Evolutionary conservation across 345 rosid genomes (phyloP).

Genomic region (Citrus cavaleriei): DNA sequence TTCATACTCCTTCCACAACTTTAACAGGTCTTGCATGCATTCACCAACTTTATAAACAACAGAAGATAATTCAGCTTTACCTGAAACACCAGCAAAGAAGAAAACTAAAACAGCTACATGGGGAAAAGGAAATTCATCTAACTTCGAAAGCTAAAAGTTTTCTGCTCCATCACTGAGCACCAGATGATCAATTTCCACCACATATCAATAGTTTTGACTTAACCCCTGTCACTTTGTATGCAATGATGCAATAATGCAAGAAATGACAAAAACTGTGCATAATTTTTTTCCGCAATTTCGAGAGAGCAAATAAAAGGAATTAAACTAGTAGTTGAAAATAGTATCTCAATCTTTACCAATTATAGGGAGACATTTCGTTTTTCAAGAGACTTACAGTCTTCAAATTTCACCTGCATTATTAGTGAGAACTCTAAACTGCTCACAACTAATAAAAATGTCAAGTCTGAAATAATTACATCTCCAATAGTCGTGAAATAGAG

Average conservation of each 20-base stretch:
- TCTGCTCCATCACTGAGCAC: neutral
- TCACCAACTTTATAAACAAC: constrained; percentile 97
- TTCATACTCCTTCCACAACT: constrained; percentile 87
- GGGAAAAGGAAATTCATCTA: neutral
- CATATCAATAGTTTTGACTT: neutral
- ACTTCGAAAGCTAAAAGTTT: neutral
- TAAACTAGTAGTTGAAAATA: neutral
- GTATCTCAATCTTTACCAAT: neutral
- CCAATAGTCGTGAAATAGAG: neutral
- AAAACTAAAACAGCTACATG: constrained; percentile 3
- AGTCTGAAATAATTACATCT: neutral
- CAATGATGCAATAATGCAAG: neutral
- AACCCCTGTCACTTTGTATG: neutral
- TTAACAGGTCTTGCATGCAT: constrained; percentile 97
- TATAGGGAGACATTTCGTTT: neutral
- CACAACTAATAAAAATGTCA: neutral
- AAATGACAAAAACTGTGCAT: neutral
- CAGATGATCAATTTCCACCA: constrained; percentile 1
- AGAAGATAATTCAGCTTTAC: constrained; percentile 79
- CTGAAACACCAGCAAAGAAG: constrained; percentile 46
- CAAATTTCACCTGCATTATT: neutral
- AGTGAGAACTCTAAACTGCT: neutral
- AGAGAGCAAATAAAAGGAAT: neutral
- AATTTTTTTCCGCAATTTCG: neutral
- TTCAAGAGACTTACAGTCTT: neutral